These are phyloP conservation scores for Sporothrix mexicana DNA, from an alignment of 2,329 filamentous ascomycete species.

Conservation along the genomic window DNA sequence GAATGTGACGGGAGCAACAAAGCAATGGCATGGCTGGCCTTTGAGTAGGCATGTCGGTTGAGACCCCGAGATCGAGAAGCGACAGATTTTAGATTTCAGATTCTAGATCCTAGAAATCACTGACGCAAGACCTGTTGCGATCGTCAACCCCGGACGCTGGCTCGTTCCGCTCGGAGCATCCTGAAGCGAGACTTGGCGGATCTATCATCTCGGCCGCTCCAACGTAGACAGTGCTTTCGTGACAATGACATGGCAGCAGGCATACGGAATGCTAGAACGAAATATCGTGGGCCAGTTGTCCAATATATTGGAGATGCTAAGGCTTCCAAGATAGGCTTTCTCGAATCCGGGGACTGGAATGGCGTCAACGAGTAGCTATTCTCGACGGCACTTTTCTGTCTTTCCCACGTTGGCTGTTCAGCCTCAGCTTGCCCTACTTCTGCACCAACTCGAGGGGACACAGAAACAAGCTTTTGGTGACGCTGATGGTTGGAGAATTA, in stretches of 20 bases:
- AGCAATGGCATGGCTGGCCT: background rate
- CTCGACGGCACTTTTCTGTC: no score
- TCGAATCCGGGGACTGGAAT: slow-evolving; percentile 1
- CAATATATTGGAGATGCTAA: background rate
- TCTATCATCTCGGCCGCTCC: background rate
- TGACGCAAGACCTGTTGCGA: no score
- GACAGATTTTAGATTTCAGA: background rate
- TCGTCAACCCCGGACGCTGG: background rate
- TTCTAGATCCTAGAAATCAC: background rate
- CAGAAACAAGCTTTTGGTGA: background rate
- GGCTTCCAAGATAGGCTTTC: background rate
- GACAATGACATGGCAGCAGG: background rate
- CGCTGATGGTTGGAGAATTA: background rate
- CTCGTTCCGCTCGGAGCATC: background rate
- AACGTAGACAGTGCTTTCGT: background rate
- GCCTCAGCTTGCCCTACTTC: background rate
- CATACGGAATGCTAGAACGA: background rate
- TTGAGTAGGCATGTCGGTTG: no score
- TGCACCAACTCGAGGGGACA: background rate
- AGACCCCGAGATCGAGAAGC: background rate
- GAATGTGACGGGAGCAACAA: background rate
- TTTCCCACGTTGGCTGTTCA: no score
- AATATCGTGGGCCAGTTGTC: background rate
- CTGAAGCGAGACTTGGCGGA: slow-evolving; percentile 13
- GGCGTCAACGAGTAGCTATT: no score